Conservation (phyloP, 306 rosid species). For the Dalbergia cultrata region DNA sequence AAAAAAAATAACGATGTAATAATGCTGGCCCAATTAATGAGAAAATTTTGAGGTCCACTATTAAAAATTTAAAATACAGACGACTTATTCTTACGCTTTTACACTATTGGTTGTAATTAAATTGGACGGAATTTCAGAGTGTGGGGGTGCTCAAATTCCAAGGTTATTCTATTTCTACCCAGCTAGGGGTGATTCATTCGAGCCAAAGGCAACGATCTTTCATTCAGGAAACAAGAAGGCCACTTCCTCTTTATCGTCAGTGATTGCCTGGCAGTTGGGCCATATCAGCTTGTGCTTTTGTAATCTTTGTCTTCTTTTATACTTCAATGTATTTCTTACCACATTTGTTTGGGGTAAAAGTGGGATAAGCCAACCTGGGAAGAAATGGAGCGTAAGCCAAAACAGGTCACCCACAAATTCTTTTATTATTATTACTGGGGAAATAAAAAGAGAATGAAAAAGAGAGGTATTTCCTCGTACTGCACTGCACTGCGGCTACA, state of each 20-base stretch:
- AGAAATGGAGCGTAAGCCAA: conserved; percentile 44
- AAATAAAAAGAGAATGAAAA: not conserved
- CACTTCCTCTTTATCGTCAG: conserved; percentile 61
- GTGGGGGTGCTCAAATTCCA: not conserved
- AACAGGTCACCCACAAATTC: conserved; percentile 52
- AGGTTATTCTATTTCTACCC: not conserved
- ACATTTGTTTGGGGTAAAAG: conserved; percentile 23
- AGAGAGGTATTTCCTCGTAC: not conserved
- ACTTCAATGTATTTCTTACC: not conserved
- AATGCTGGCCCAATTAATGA: not conserved
- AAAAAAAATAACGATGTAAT: too few relatives aligned
- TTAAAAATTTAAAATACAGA: too few relatives aligned
- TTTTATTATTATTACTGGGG: conserved; percentile 4
- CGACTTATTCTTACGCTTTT: not conserved
- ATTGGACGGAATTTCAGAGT: not conserved
- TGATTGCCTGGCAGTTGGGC: conserved; percentile 70
- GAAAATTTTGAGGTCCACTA: not conserved
- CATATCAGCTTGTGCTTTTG: conserved; percentile 53
- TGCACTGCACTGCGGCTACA: not conserved
- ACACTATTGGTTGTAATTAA: not conserved
- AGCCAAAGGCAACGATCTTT: conserved; percentile 48
- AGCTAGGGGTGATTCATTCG: conserved; percentile 16
- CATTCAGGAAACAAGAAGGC: conserved; percentile 49
- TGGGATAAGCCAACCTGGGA: conserved; percentile 49
- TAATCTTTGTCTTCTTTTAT: conserved; percentile 34